Conservation (phyloP, 371 early-diverging fungal species). For the Furculomyces boomerangus region DNA sequence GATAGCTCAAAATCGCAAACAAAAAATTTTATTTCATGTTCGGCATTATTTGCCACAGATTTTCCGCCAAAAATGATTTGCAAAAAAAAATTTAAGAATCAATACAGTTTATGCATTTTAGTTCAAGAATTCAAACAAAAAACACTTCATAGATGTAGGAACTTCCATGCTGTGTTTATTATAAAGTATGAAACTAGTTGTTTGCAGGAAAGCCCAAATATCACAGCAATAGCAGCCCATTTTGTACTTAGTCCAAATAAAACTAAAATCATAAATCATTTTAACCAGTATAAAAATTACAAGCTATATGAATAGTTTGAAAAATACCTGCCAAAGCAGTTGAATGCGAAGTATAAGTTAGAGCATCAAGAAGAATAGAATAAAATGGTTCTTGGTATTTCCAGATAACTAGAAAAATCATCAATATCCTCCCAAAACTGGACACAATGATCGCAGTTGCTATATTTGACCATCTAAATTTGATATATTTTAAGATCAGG, state of each 20-base stretch:
- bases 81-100: too few relatives aligned
- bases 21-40: too few relatives aligned
- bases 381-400: slow-evolving; percentile 71
- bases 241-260: slow-evolving; percentile 12
- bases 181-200: slow-evolving; percentile 11
- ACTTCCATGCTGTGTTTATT: slow-evolving; percentile 3
- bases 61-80: too few relatives aligned
- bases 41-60: too few relatives aligned
- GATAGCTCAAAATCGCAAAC: neutral
- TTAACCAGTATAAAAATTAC: neutral
- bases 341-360: slow-evolving; percentile 66
- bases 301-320: neutral
- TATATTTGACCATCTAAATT: slow-evolving; percentile 21
- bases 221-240: slow-evolving; percentile 19
- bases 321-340: slow-evolving; percentile 62
- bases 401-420: slow-evolving; percentile 88
- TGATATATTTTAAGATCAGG: slow-evolving; percentile 28
- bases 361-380: slow-evolving; percentile 52
- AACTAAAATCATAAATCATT: slow-evolving; percentile 1
- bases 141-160: neutral
- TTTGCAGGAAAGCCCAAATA: slow-evolving; percentile 14
- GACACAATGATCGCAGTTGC: slow-evolving; percentile 67
- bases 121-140: too few relatives aligned
- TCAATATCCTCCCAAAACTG: slow-evolving; percentile 73
- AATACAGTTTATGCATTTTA: too few relatives aligned